Conservation (phyloP, 495 filamentous ascomycete species). For the Letharia lupina region DNA sequence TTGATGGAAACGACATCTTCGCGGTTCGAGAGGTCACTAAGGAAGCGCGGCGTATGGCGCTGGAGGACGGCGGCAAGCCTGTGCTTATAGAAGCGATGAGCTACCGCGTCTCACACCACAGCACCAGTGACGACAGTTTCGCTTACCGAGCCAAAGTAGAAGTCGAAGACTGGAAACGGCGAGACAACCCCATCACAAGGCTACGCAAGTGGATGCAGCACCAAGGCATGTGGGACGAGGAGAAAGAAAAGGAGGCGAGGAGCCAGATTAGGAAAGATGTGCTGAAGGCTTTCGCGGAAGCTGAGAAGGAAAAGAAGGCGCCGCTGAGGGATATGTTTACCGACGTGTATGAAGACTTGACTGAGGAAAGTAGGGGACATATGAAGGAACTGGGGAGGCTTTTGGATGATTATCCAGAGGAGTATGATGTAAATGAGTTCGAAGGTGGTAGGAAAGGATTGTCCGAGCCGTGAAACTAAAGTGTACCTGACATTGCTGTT, state of each 20-base stretch:
- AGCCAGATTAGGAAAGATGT: conserved; percentile 61
- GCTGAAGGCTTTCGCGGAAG: conserved; percentile 73
- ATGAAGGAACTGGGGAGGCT: conserved; percentile 68
- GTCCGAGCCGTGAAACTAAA: conserved; percentile 16
- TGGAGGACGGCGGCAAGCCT: conserved; percentile 67
- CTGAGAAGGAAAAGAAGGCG: conserved; percentile 86
- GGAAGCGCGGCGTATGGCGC: conserved; percentile 65
- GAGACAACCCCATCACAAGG: conserved; percentile 89
- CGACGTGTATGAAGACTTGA: conserved; percentile 82
- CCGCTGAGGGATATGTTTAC: conserved; percentile 68
- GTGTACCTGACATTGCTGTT: neutral
- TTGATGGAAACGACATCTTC: conserved; percentile 96
- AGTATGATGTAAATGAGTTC: conserved; percentile 79
- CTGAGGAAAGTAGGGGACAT: conserved; percentile 71
- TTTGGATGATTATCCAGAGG: conserved; percentile 78
- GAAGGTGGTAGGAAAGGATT: conserved; percentile 69
- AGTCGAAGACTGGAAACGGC: conserved; percentile 94
- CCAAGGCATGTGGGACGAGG: conserved; percentile 73
- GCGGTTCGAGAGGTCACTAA: conserved; percentile 81
- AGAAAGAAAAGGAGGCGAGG: conserved; percentile 65
- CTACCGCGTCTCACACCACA: conserved; percentile 94
- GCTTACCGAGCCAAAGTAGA: conserved; percentile 90
- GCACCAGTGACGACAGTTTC: conserved; percentile 94
- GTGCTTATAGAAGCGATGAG: conserved; percentile 95
- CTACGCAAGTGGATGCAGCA: conserved; percentile 88